Base-by-base conservation (phyloP, 345 rosid species). In the Salix caprea region DNA sequence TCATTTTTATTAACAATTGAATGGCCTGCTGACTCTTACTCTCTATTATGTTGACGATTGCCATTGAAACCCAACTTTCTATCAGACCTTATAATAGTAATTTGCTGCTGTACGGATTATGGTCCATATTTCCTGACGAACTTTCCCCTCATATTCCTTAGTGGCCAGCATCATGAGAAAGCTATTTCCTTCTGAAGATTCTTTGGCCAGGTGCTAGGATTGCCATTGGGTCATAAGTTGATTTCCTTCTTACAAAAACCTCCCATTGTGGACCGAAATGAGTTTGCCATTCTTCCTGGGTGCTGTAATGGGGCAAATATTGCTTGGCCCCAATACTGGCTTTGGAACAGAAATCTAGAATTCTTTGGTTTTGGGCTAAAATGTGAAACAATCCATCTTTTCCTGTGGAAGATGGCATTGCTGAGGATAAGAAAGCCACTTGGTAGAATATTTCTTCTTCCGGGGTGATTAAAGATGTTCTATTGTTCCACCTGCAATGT, bases 201-300 rank as follows among this genome's bases (percentile, higher is more conserved):
- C 82, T 87, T 72, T 93, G 98, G 3, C 98, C 99, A 0, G 97
- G 99, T 19, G 94, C 92, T 76, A 95, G 96, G 67, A 95, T 89
- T 66, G 90, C 88, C 68, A 89, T 79, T 77, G 96, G 98, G 77
- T 96, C 99, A 77, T 93, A 96, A 34, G 82, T 74, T 19, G 80
- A 75, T 84, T 96, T 93, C 83, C 90, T 87, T 78, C 77, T 80
- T 40, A 83, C 79, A 73, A 93, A 88, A 67, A 79, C 88, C 84
- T 91, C 88, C 98, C 98, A 93, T 74, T 60, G 81, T 34, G 81
- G 76, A 28, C 99, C 98, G 66, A 89, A 93, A 80, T 96, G 99
- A 80, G 79, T 73, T 84, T 77, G 78, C 98, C 99, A 93, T 80
- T 92, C 97, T 79, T 89, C 82, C 74, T 81, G 89, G 36, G 86